A percentile compares a stretch with the other conserved stretches of the same genome.
Evolutionary conservation across 202 grass and related monocot genomes (phyloP).

Genomic region (Brachypodium distachyon): DNA sequence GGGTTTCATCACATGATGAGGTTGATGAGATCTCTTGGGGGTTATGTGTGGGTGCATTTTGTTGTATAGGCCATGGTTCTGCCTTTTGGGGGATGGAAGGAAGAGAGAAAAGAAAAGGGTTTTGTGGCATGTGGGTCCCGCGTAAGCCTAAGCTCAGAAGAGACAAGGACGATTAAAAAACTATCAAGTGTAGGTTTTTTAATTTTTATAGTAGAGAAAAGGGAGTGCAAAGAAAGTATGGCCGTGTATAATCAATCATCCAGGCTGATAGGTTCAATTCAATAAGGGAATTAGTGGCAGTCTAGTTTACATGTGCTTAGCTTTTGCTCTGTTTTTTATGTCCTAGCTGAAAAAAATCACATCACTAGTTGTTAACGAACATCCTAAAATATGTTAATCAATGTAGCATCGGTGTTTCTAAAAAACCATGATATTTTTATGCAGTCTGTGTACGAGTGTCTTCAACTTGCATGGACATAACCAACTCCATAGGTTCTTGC

Average conservation of each 20-base stretch:
- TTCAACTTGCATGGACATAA: neutral
- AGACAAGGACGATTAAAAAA: conserved; percentile 30
- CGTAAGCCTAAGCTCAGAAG: neutral
- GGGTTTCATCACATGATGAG: neutral
- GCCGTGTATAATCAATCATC: neutral
- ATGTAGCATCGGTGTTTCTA: no score
- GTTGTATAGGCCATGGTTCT: neutral
- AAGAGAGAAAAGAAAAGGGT: neutral
- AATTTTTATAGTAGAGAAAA: neutral
- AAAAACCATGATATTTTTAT: no score
- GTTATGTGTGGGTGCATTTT: neutral
- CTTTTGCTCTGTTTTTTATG: neutral
- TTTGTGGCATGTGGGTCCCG: conserved; percentile 12
- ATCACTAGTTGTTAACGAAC: neutral
- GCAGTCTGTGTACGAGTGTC: neutral
- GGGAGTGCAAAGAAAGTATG: neutral
- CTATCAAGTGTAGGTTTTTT: neutral
- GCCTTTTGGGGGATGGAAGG: neutral
- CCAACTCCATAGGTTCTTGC: neutral
- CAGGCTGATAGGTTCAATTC: conserved; percentile 10
- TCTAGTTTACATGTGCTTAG: neutral
- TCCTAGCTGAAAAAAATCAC: neutral
- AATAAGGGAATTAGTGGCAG: neutral
- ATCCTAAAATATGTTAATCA: no score
- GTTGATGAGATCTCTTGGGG: neutral